Evolutionary conservation across 768 basidiomycete species (phyloP).

Genomic region (Auriscalpium vulgare): DNA sequence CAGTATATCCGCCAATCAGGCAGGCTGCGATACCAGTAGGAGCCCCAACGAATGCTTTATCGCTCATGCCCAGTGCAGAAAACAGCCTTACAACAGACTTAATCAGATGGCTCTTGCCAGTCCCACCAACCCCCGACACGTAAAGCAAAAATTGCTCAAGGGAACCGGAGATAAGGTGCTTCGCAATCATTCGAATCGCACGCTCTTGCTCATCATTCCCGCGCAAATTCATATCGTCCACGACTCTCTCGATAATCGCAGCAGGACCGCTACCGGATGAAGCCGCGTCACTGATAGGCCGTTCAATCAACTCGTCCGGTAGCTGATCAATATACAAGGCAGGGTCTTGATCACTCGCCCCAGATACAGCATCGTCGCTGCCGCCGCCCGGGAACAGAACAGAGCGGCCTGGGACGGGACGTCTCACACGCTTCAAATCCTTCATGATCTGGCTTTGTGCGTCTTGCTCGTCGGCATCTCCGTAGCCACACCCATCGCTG

Average conservation of each 20-base stretch:
- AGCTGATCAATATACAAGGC: not conserved
- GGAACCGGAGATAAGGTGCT: not conserved
- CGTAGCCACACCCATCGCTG: too few relatives aligned
- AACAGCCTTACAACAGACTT: slow-evolving; percentile 16
- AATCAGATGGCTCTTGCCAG: slow-evolving; percentile 24
- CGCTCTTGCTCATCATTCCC: not conserved
- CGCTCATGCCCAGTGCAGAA: not conserved
- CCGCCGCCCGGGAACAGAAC: not conserved
- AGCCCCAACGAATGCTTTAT: slow-evolving; percentile 6
- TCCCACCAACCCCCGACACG: slow-evolving; percentile 23
- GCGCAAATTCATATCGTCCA: not conserved
- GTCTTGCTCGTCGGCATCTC: too few relatives aligned
- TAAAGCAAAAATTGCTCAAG: slow-evolving; percentile 19
- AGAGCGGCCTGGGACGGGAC: not conserved
- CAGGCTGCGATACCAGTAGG: slow-evolving; percentile 24
- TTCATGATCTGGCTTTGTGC: too few relatives aligned
- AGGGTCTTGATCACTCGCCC: not conserved
- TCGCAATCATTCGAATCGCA: not conserved
- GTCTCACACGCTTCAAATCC: too few relatives aligned
- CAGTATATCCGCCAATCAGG: slow-evolving; percentile 21
- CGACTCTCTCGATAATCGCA: not conserved
- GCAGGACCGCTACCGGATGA: not conserved
- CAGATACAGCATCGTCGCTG: not conserved
- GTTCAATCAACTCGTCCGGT: not conserved
- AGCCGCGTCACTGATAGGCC: slow-evolving; percentile 14